Evolutionary conservation across 78 protist species (phyloP), one percentile per base, ranked within the genome.

Genomic region (Dictyostelium intermedium): DNA sequence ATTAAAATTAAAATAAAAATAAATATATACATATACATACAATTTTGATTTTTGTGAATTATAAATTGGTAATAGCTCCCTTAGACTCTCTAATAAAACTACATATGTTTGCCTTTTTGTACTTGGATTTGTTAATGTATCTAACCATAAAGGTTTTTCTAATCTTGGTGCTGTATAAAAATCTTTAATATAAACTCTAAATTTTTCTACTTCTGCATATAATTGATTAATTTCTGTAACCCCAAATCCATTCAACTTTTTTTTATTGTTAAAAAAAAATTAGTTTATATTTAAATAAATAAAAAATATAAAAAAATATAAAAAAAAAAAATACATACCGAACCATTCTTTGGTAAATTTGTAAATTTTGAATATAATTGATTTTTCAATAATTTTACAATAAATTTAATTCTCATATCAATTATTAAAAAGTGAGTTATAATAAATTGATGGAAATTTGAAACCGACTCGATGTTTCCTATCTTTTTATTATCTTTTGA

Each of bases 121-220:
- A 50, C 94, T 89, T 80, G 94, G 94, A 34, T 16, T 30, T 30
- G 63, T 39, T 35, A 89, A 35, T 50, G 82, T 89, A 80, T 89
- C 94, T 16, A 89, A 41, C 94, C 94, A 89, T 35, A 89, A n/a
- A 27, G 94, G 94, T 89, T 89, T 89, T 45, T 89, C 94, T 37
- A 89, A 70, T 89, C 94, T 78, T 66, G 94, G 94, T 80, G 79
- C 94, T 25, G 34, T 20, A 80, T 89, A 89, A 11, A 89, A 70
- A 47, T 89, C 87, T 41, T 89, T 89, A 61, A 89, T 61, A 69
- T 89, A 80, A 34, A 39, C 18, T 89, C 94, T 78, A 77, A 89
- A 89, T 50, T 80, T 80, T 80, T 89, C 94, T 23, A 89, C 80
- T 11, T 89, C 94, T 32, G 53, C 27, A 61, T 81, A 89, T 18